Conservation (phyloP, 768 basidiomycete species). For the Tylopilus subfusipes region DNA sequence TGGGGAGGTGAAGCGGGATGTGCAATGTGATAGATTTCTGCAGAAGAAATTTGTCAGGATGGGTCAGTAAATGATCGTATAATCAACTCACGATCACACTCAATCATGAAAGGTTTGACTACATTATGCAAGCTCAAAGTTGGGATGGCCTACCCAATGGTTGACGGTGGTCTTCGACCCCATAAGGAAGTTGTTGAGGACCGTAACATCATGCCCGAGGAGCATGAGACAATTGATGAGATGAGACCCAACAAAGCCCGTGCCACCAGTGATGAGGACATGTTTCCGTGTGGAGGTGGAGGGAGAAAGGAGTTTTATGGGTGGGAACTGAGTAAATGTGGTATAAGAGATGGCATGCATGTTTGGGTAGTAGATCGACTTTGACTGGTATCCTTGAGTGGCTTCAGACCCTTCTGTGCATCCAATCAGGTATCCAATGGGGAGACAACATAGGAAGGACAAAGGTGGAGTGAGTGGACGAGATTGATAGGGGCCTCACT, state of each 20-base stretch:
- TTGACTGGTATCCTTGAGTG: slow-evolving; percentile 64
- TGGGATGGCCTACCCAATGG: slow-evolving; percentile 96
- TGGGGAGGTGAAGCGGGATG: slow-evolving; percentile 97
- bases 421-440: slow-evolving; percentile 35
- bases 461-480: slow-evolving; percentile 82
- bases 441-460: slow-evolving; percentile 67
- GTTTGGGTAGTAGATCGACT: slow-evolving; percentile 82
- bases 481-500: slow-evolving; percentile 75
- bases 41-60: not conserved
- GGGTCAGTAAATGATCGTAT: too few species aligned
- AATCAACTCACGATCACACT: slow-evolving; percentile 80
- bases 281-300: slow-evolving; percentile 81
- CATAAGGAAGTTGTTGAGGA: slow-evolving; percentile 98
- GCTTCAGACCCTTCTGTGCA: slow-evolving; percentile 40
- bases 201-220: slow-evolving; percentile 95
- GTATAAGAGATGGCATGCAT: slow-evolving; percentile 86
- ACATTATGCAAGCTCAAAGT: slow-evolving; percentile 99
- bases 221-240: slow-evolving; percentile 97
- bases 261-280: slow-evolving; percentile 92
- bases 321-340: slow-evolving; percentile 87
- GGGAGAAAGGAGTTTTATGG: slow-evolving; percentile 82
- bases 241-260: slow-evolving; percentile 98
- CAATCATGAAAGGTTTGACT: slow-evolving; percentile 96
- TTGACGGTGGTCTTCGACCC: slow-evolving; percentile 96
- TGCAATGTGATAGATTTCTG: slow-evolving; percentile 97